Base-by-base conservation (phyloP, 352 stramenopile species). In the Pythium volutum region DNA sequence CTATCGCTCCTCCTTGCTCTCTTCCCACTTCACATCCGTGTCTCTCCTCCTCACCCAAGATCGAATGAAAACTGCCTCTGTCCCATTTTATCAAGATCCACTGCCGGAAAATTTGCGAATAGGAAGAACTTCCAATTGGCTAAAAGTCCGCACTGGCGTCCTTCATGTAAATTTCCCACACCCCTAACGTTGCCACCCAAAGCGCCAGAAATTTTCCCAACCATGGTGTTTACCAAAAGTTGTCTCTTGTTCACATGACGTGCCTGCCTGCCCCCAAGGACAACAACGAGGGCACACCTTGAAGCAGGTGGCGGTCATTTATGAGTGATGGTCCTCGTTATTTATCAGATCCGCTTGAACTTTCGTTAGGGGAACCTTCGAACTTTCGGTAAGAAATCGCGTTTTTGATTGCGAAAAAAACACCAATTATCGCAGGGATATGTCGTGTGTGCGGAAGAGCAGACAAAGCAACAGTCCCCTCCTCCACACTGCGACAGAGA, bases 261-360 rank as follows among this genome's bases (percentile, higher is more conserved):
- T n/a, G 31, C 22, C 39, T 22, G 29, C 34, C 51, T 36, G 14
- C n/a, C n/a, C n/a, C n/a, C n/a, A n/a, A n/a, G n/a, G 7, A 7
- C 26, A 26, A 36, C 31, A 36, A 6, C 31, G 31, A 36, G 25
- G 15, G 2, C 31, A 27, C 38, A 67, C 47, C 60, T 67, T 67
- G 53, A 67, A 62, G 60, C 52, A 61, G 46, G 53, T 57, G 36
- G 52, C 38, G 34, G 60, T 58, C 47, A 68, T 61, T 59, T 63
- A 63, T 53, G 64, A 71, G 59, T 71, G 64, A 47, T 64, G 64
- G 64, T 71, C 43, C 15, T 23, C 20, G 64, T 71, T 33, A 60
- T 64, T 67, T 71, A 67, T 71, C 64, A 71, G 64, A 71, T 63
- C 53, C 55, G 52, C 58, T 71, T 71, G 64, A 71, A 71, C 64